phyloP scores from a whole-genome alignment of 1,284 basidiomycete species.

The Ustilago nuda region DNA sequence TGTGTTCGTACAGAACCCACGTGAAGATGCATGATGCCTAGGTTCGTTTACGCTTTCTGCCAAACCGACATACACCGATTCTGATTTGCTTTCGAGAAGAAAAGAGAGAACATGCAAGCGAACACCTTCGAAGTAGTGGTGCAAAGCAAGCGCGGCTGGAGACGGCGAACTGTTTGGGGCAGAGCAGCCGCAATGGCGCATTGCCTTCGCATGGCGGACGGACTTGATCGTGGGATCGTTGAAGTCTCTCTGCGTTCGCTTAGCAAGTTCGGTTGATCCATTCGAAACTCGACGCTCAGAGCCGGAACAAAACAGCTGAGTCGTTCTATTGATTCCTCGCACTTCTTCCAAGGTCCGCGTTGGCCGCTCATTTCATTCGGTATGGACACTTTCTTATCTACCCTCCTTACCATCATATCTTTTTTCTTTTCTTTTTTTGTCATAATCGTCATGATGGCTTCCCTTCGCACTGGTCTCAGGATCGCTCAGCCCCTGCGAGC shows the following conservation, averaged over 20 bases:
- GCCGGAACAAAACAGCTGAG: neutral
- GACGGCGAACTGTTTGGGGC: neutral
- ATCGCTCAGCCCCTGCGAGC: slow-evolving; percentile 47
- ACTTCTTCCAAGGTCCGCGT: slow-evolving; percentile 1
- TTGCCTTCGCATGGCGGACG: neutral
- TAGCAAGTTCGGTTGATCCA: slow-evolving; percentile 5
- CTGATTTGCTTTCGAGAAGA: slow-evolving; percentile 2
- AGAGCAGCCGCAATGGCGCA: neutral
- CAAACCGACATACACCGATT: neutral
- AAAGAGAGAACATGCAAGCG: neutral
- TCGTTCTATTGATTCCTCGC: neutral
- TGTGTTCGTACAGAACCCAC: neutral
- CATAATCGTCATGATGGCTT: slow-evolving; percentile 39
- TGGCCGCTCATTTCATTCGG: neutral
- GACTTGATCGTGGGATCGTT: neutral
- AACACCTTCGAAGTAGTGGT: neutral
- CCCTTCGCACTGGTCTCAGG: slow-evolving; percentile 53
- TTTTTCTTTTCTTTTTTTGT: neutral
- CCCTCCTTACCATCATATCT: slow-evolving; percentile 15
- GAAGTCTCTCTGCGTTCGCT: neutral
- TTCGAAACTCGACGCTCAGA: neutral
- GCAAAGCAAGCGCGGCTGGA: neutral
- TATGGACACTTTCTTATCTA: neutral
- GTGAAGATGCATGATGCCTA: neutral
- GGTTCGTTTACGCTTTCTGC: neutral